Conservation (phyloP, 2,329 filamentous ascomycete genomes). For the Neurospora sp. region DNA sequence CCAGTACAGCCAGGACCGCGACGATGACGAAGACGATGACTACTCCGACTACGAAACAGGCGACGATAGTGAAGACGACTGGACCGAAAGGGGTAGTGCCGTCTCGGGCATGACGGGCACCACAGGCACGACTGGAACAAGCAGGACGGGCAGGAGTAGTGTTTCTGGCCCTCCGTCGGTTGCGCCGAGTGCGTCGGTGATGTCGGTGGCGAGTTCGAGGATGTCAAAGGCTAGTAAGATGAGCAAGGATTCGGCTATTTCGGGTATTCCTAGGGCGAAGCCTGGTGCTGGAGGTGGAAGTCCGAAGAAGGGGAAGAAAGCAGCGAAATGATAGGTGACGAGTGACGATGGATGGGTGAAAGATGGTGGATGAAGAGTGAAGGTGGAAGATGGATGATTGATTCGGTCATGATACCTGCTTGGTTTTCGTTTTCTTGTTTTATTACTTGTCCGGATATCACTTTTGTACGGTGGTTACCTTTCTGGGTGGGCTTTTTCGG, state of each 20-base stretch:
- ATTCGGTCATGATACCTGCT: background rate
- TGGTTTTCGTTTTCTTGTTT: too few species aligned
- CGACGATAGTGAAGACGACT: constrained; percentile 31
- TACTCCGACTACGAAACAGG: constrained; percentile 27
- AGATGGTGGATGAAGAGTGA: background rate
- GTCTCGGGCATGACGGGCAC: background rate
- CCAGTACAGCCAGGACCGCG: background rate
- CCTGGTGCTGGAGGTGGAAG: background rate
- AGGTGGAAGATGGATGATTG: background rate
- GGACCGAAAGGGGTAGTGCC: constrained; percentile 34
- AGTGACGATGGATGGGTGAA: background rate
- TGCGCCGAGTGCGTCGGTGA: background rate
- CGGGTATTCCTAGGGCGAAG: background rate
- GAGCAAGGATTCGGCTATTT: background rate
- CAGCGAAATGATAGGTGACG: background rate
- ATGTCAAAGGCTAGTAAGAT: background rate
- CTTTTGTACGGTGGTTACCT: too few species aligned
- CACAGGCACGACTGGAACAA: background rate
- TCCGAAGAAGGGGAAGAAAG: background rate
- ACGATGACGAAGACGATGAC: constrained; percentile 7
- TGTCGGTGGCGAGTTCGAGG: background rate
- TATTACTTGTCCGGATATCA: too few species aligned
- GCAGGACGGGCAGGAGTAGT: background rate
- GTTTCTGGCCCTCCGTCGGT: background rate
- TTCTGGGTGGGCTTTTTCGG: too few species aligned